Evolutionary conservation across 2,329 filamentous ascomycete species (phyloP).

Genomic region (Helminthosporium solani): DNA sequence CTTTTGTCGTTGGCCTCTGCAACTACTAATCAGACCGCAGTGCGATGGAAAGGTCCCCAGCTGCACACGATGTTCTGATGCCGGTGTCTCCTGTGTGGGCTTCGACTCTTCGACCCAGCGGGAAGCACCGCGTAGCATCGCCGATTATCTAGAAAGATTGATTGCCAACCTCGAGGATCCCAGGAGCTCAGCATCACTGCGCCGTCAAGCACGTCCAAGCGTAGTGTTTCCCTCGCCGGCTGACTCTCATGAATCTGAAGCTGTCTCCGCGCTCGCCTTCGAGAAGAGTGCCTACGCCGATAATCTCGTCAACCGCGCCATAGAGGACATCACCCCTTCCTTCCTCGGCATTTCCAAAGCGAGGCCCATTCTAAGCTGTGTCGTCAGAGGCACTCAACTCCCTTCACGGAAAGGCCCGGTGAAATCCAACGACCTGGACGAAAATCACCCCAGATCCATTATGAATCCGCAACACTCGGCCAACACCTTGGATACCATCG

Average conservation of each 20-base stretch:
- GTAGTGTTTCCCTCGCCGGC: conserved; percentile 28
- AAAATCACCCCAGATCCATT: conserved; percentile 40
- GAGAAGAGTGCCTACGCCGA: conserved; percentile 35
- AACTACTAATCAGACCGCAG: conserved; percentile 24
- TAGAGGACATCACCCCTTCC: conserved; percentile 38
- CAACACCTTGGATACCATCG: conserved; percentile 28
- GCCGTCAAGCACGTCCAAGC: conserved; percentile 14
- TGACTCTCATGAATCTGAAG: conserved; percentile 26
- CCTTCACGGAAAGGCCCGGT: conserved; percentile 38
- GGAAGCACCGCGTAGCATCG: conserved; percentile 36
- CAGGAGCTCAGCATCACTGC: conserved; percentile 16
- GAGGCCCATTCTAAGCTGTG: conserved; percentile 35
- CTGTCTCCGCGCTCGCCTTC: conserved; percentile 8
- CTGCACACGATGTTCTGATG: conserved; percentile 36
- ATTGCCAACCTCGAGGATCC: conserved; percentile 30
- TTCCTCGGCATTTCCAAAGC: conserved; percentile 40
- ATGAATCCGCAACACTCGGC: conserved; percentile 37
- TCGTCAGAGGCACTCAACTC: conserved; percentile 38
- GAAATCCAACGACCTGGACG: conserved; percentile 37
- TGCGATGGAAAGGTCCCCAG: conserved; percentile 40
- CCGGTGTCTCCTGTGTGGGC: conserved; percentile 34
- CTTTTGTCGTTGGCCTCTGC: conserved; percentile 9
- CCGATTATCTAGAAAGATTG: conserved; percentile 36
- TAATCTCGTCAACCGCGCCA: conserved; percentile 34
- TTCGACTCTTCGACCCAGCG: conserved; percentile 38